Evolutionary conservation across 2,329 filamentous ascomycete genomes (phyloP).

Genomic region (Monosporascus sp.): DNA sequence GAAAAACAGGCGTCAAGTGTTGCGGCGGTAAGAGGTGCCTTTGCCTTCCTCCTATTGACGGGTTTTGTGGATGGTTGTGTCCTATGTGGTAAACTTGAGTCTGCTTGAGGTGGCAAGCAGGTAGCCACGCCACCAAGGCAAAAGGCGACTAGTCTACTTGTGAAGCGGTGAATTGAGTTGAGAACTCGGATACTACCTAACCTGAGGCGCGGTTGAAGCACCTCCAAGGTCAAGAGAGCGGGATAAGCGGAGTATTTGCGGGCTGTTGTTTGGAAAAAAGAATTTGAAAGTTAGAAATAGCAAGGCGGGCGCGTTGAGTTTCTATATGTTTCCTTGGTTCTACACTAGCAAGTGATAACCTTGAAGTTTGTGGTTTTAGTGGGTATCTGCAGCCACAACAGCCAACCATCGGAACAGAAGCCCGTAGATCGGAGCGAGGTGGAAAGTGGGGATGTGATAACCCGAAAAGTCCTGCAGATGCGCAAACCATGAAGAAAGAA

Average conservation of each 20-base stretch:
- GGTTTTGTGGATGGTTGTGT: neutral
- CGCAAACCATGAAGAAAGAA: neutral
- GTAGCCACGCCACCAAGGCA: neutral
- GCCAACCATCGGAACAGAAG: neutral
- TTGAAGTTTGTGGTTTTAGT: neutral
- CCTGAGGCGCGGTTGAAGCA: neutral
- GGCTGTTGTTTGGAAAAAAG: neutral
- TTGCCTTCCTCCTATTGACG: slow-evolving; percentile 5
- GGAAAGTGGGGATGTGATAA: neutral
- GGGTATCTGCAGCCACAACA: neutral
- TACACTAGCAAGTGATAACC: neutral
- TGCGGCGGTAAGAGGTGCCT: slow-evolving; percentile 13
- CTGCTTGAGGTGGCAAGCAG: neutral
- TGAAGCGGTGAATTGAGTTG: neutral
- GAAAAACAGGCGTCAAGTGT: slow-evolving; percentile 14
- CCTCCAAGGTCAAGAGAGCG: neutral
- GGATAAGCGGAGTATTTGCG: neutral
- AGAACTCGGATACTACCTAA: neutral
- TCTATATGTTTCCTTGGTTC: neutral
- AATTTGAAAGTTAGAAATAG: neutral
- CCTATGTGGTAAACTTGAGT: neutral
- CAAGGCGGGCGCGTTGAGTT: neutral
- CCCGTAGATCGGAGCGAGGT: neutral
- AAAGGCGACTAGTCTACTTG: neutral
- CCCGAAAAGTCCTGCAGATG: neutral